These are phyloP conservation scores for Mychonastes homosphaera DNA, from an alignment of 139 green algal species.

Conservation along the genomic window DNA sequence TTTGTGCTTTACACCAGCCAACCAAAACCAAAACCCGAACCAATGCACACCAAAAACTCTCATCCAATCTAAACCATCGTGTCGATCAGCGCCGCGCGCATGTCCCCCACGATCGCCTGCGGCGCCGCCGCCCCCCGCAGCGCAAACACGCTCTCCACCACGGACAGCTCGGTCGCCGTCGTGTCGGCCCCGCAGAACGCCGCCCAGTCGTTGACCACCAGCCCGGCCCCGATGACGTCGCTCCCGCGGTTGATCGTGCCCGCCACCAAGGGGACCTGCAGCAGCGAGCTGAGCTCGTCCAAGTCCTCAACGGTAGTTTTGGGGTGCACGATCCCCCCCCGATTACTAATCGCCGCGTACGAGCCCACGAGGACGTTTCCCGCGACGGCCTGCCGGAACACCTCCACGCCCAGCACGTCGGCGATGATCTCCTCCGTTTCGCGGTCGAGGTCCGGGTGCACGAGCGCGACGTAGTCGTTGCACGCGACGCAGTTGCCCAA, in stretches of 20 bases:
- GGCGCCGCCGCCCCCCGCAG: conserved; percentile 74
- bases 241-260: conserved; percentile 93
- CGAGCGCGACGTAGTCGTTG: conserved; percentile 97
- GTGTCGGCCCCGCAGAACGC: conserved; percentile 96
- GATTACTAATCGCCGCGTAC: conserved; percentile 91
- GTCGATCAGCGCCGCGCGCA: conserved; percentile 86
- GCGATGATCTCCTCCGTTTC: conserved; percentile 87
- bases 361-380: conserved; percentile 88
- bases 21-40: no score
- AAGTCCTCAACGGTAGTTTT: conserved; percentile 95
- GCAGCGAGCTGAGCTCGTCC: conserved; percentile 90
- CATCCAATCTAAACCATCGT: conserved; percentile 49
- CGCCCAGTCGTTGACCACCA: conserved; percentile 94
- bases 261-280: conserved; percentile 92
- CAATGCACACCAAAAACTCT: not conserved
- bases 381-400: conserved; percentile 95
- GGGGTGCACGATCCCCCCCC: conserved; percentile 87
- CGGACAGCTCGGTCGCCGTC: conserved; percentile 88
- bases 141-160: conserved; percentile 94
- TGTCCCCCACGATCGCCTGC: conserved; percentile 75
- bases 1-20: no score
- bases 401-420: conserved; percentile 97
- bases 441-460: conserved; percentile 95
- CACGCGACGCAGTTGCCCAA: conserved; percentile 96
- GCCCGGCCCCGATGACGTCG: conserved; percentile 80